These are phyloP conservation scores for Hysterium pulicare DNA, from an alignment of 2,329 filamentous ascomycete genomes.

Conservation along the genomic window DNA sequence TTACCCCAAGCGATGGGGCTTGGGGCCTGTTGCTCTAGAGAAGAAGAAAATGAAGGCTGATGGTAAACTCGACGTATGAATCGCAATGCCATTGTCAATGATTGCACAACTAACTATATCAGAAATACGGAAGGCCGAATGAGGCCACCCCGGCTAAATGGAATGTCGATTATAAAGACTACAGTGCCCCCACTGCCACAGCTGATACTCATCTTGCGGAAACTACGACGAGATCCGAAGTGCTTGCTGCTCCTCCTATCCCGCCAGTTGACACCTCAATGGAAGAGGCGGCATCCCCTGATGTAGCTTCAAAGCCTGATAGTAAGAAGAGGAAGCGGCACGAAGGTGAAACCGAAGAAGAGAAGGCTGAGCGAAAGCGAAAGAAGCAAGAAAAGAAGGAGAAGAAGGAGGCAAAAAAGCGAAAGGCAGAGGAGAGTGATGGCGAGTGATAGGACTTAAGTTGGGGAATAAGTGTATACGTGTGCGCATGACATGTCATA, in stretches of 20 bases:
- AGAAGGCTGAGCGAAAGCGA: slow-evolving; percentile 50
- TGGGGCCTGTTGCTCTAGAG: slow-evolving; percentile 87
- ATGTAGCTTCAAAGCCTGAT: slow-evolving; percentile 25
- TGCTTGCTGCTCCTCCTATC: slow-evolving; percentile 36
- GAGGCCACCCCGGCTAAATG: slow-evolving; percentile 92
- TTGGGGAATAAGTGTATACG: not conserved
- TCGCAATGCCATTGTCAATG: not conserved
- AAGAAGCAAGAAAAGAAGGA: slow-evolving; percentile 83
- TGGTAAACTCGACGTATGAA: slow-evolving; percentile 80
- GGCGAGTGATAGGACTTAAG: slow-evolving; percentile 27
- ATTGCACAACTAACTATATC: slow-evolving; percentile 31
- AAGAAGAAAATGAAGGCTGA: slow-evolving; percentile 99
- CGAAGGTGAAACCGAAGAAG: slow-evolving; percentile 45
- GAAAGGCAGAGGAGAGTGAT: slow-evolving; percentile 12
- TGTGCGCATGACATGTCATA: slow-evolving; percentile 14
- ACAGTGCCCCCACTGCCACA: slow-evolving; percentile 23
- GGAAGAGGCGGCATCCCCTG: slow-evolving; percentile 22
- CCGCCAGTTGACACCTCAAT: slow-evolving; percentile 24
- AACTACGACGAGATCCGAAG: slow-evolving; percentile 31
- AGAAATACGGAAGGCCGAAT: slow-evolving; percentile 90
- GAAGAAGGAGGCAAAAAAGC: slow-evolving; percentile 61
- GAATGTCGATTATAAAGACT: slow-evolving; percentile 92
- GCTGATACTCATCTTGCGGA: slow-evolving; percentile 23
- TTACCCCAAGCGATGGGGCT: slow-evolving; percentile 94
- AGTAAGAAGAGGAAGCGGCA: slow-evolving; percentile 48